Evolutionary conservation across 2,329 filamentous ascomycete species (phyloP), one percentile per base, ranked within the genome.

Genomic region (Chaetomiaceae sp.): DNA sequence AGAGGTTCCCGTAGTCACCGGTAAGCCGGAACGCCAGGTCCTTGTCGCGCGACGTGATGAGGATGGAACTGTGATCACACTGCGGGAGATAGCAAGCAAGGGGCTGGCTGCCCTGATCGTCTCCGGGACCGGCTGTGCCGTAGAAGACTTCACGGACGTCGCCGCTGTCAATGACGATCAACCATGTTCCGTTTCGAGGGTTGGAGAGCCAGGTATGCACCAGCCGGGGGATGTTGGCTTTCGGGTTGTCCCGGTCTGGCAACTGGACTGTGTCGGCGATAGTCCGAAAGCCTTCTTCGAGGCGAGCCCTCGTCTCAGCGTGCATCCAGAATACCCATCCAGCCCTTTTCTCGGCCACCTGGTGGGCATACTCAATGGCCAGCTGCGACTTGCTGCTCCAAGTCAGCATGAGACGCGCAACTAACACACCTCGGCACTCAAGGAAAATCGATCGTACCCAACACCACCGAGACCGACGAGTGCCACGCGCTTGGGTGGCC

Each of bases 81-180:
- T 66, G 60, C 22, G 65, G 66, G 6, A 69, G 52, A 45, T 63
- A 68, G 2, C 55, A 53, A 12, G 46, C 58, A n/a, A 68, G 44
- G 1, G 59, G 51, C 12, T 40, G 20, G 19, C n/a, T 15, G 19
- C 17, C 2, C 19, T 8, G 8, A 29, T 47, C 31, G 51, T 38
- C 19, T n/a, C n/a, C n/a, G n/a, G n/a, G n/a, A 20, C 38, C 45
- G 1, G 46, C 48, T 11, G 46, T 38, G 42, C 57, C 29, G 39
- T 65, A 64, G 25, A 69, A 64, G 5, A 68, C 54, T 7, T 63
- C 47, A 29, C 43, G 12, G 58, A 72, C 61, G 54, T 72, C 69
- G 37, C 66, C 69, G 54, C 67, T 71, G 37, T 74, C 69, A 19
- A 74, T 61, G 42, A 73, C 57, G 27, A 72, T 59, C 14, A 67